Evolutionary conservation across 352 stramenopile genomes (phyloP), one percentile per base, ranked within the genome.

Genomic region (Phytophthora niederhauseri): DNA sequence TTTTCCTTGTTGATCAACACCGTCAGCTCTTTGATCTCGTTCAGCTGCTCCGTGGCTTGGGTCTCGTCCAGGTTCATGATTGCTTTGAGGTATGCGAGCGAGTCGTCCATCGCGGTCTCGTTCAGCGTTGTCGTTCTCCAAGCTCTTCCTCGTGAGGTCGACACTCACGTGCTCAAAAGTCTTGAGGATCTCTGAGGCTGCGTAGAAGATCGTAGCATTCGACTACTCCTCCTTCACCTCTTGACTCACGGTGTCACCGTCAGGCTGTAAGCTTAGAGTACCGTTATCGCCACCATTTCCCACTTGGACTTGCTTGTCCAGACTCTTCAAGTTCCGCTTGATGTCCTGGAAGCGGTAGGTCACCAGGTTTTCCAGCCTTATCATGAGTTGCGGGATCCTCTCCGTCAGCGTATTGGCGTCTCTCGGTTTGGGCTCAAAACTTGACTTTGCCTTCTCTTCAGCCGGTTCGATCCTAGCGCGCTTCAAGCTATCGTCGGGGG

Each of bases 41-140:
- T 49, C n/a, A 49, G 15, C 17, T 59, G 34, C 11, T 60, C 50
- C 11, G 26, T 28, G 14, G 50, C 52, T n/a, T 55, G 22, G 15
- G 24, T 51, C n/a, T 53, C 38, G 22, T 54, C 38, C 20, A 46
- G 28, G 26, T 30, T 46, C 9, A 24, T 30, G 12, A 50, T 45
- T 17, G 26, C 36, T 24, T 67, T 66, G 14, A 62, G 50, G 17
- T 67, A 62, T 11, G 31, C 31, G 43, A 72, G 15, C 11, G 43
- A 59, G 20, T 63, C 51, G 30, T 59, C 56, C 24, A 67, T 59
- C 26, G 43, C 51, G 20, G 43, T 59, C 30, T 72, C 45, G 6
- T 63, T 72, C n/a, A 48, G 7, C 20, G 17, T 4, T 4, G 19
- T 65, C 49, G 43, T 60, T 43, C 7, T 22, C 15, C 38, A 70